Percentiles rank a stretch among this genome's conserved stretches.
phyloP scores from a whole-genome alignment of 495 filamentous ascomycete genomes.

The Lepraria neglecta region DNA sequence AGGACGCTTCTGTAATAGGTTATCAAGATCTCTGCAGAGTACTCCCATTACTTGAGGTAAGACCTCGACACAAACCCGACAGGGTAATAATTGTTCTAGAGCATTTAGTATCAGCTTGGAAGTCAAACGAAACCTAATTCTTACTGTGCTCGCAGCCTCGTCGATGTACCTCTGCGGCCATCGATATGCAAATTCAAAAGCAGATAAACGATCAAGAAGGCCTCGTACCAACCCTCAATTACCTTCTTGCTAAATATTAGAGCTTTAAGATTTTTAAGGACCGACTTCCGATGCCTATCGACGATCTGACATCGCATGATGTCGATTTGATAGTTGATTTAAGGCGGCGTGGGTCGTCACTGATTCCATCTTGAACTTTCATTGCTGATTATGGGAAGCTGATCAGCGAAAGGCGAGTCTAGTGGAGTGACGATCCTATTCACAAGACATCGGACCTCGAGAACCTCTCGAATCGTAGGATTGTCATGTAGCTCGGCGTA shows the following conservation, averaged over 20 bases:
- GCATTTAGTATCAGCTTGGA: not conserved
- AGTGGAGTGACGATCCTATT: not conserved
- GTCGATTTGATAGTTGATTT: not conserved
- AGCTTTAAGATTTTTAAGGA: not conserved
- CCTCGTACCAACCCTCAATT: not conserved
- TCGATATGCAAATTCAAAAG: conserved; percentile 4
- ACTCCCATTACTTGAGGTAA: conserved; percentile 3
- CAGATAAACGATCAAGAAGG: not conserved
- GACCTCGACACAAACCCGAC: not conserved
- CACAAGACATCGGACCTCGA: not conserved
- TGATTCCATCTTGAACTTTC: too few species aligned
- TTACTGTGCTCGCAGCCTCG: not conserved
- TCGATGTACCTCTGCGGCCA: not conserved
- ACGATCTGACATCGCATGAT: not conserved
- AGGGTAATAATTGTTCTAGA: not conserved
- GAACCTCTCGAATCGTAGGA: not conserved
- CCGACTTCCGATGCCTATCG: not conserved
- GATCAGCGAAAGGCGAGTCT: not conserved
- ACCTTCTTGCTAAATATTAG: not conserved
- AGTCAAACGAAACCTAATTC: not conserved
- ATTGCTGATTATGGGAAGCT: not conserved
- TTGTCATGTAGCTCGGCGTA: not conserved
- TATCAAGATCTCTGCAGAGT: not conserved
- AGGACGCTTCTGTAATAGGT: not conserved
- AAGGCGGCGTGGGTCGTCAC: not conserved